Evolutionary conservation across 1,284 basidiomycete species (phyloP), one percentile per base, ranked within the genome.

Genomic region (Ganoderma lingzhi): DNA sequence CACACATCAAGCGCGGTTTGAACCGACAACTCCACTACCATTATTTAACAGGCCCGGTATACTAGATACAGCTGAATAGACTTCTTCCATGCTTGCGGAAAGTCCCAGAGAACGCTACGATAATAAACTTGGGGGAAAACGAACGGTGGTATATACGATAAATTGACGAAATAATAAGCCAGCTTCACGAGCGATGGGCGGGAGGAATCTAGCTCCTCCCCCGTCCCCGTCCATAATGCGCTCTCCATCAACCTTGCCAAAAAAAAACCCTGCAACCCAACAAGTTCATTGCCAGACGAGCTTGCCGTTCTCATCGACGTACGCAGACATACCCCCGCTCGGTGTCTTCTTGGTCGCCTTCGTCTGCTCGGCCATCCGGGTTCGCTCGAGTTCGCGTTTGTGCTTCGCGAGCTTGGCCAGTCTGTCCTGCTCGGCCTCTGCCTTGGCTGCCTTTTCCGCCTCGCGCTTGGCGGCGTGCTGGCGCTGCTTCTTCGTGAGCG

Each of bases 401-500:
- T 94, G 92, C 71, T 83, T 79, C 6, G 86, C 86, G 8, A 93
- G 82, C 32, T 78, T 79, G 6, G 84, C 84, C 28, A 86, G 76
- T 48, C 90, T 82, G 60, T 87, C 83, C 6, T 77, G 78, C 76
- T 93, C 93, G 0, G 82, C 82, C 0, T 86, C 87, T 0, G 81
- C 85, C 75, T 89, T 92, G 8, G 80, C 84, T 4, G 84, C 81
- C 76, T 92, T 93, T 69, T 83, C 76, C 0, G 85, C 85, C 35
- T 91, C 91, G 4, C 85, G 82, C 75, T 83, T 86, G 65, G 85
- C 84, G 17, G 86, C 87, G 72, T 92, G 92, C 77, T 93, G 91
- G 19, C 91, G 85, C 77, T 93, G 89, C 62, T 86, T 86, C 80
- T 94, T 92, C 19, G 88, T 89, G 70, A 85, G 75, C 3, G 83